Evolutionary conservation across 495 filamentous ascomycete species (phyloP).

Genomic region (Saxophila tyrrhenica): DNA sequence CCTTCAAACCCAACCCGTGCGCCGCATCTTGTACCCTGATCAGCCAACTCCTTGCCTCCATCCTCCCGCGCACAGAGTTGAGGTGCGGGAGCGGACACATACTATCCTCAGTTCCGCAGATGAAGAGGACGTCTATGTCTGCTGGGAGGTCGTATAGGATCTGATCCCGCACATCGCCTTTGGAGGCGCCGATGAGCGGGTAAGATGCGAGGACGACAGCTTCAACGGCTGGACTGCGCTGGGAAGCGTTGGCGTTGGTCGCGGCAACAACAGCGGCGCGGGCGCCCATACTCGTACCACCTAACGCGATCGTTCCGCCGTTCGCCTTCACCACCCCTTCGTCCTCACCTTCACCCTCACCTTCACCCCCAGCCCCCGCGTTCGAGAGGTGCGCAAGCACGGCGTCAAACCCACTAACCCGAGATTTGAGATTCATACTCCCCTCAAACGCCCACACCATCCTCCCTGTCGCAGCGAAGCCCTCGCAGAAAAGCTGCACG

Average conservation of each 20-base stretch:
- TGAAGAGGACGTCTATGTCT: conserved; percentile 25
- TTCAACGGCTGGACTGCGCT: conserved; percentile 5
- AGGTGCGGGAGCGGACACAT: conserved; percentile 30
- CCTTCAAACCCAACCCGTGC: conserved; percentile 32
- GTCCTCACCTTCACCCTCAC: too few relatives aligned
- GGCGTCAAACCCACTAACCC: conserved; percentile 25
- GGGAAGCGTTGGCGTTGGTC: conserved; percentile 4
- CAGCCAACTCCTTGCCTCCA: conserved; percentile 26
- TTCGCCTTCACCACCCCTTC: too few relatives aligned
- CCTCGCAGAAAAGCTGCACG: conserved; percentile 24
- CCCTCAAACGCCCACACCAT: conserved; percentile 30
- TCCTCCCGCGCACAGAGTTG: conserved; percentile 22
- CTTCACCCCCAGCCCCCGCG: too few relatives aligned
- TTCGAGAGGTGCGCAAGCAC: conserved; percentile 20
- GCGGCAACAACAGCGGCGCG: conserved; percentile 32
- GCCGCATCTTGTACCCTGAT: conserved; percentile 28
- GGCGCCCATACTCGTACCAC: conserved; percentile 33
- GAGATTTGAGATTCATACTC: conserved; percentile 28
- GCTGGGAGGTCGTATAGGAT: conserved; percentile 26
- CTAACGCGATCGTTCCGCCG: conserved; percentile 23
- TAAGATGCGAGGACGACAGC: conserved; percentile 30
- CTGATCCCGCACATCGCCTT: conserved; percentile 20
- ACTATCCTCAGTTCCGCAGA: conserved; percentile 25
- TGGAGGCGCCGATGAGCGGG: conserved; percentile 25
- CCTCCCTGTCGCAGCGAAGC: conserved; percentile 16